Evolutionary conservation across 495 filamentous ascomycete species (phyloP).

Genomic region (Tuber microsphaerosporum): DNA sequence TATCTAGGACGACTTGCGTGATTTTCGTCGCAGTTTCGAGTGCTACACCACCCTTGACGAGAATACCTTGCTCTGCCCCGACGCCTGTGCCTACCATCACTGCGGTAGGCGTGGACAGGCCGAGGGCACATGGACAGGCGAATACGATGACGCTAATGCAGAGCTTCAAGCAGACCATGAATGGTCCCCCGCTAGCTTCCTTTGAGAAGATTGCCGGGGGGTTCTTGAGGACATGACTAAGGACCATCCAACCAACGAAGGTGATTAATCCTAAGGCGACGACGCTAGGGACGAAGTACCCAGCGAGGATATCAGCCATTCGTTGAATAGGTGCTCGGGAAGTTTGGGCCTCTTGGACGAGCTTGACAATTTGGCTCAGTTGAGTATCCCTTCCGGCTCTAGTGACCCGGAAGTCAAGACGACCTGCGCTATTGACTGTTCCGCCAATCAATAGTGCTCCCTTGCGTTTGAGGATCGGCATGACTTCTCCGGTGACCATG

Average conservation of each 20-base stretch:
- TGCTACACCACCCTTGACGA: conserved; percentile 91
- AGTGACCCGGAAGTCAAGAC: conserved; percentile 88
- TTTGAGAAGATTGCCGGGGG: conserved; percentile 87
- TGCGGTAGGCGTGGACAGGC: conserved; percentile 87
- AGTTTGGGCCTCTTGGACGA: conserved; percentile 94
- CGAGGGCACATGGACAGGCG: conserved; percentile 91
- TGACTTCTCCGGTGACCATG: conserved; percentile 96
- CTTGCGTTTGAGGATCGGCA: conserved; percentile 81
- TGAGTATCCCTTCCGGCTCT: conserved; percentile 91
- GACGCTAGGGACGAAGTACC: conserved; percentile 89
- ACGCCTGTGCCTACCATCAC: conserved; percentile 98
- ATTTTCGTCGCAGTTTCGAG: conserved; percentile 88
- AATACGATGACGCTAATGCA: conserved; percentile 99
- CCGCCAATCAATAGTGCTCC: conserved; percentile 81
- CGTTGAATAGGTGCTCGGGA: conserved; percentile 90
- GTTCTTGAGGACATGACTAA: conserved; percentile 71
- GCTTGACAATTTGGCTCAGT: conserved; percentile 91
- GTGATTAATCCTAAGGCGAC: conserved; percentile 75
- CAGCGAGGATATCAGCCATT: conserved; percentile 82
- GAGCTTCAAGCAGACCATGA: conserved; percentile 95
- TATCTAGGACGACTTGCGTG: conserved; percentile 94
- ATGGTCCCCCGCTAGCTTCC: conserved; percentile 69
- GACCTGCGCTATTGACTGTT: conserved; percentile 87
- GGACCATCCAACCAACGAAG: conserved; percentile 88
- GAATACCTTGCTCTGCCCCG: conserved; percentile 91